Conservation (phyloP, 1,139 yeast species). For the Taiozyma sp. region DNA sequence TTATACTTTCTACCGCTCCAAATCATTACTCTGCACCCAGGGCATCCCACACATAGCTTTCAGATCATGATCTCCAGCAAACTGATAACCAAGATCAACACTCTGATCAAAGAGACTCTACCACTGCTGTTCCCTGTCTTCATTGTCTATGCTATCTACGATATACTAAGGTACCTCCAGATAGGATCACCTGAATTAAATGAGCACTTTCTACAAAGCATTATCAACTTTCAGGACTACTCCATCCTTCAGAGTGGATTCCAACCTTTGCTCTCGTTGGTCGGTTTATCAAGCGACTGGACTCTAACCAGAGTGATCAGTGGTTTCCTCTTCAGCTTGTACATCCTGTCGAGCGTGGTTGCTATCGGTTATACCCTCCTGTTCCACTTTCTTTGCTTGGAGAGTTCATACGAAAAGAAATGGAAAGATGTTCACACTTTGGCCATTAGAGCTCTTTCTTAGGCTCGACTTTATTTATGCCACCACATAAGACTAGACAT, state of each 20-base stretch:
- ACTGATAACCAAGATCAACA: slow-evolving; percentile 5
- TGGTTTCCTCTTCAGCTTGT: slow-evolving; percentile 2
- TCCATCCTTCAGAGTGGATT: slow-evolving; percentile 15
- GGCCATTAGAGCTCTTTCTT: neutral
- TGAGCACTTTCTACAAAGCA: slow-evolving; percentile 13
- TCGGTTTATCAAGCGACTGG: neutral
- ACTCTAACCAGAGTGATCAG: slow-evolving; percentile 1
- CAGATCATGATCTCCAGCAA: neutral
- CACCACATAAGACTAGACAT: neutral
- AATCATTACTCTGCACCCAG: neutral
- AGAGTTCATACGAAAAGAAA: slow-evolving; percentile 17
- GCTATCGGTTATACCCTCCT: slow-evolving; percentile 13
- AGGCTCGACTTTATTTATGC: neutral
- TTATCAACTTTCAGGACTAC: slow-evolving; percentile 11
- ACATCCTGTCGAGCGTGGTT: slow-evolving; percentile 6
- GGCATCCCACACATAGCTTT: neutral
- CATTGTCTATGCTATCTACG: slow-evolving; percentile 15
- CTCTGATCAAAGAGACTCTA: slow-evolving; percentile 11
- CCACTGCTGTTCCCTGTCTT: slow-evolving; percentile 16
- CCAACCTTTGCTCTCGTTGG: slow-evolving; percentile 7
- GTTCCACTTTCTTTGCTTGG: slow-evolving; percentile 14
- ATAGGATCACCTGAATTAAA: neutral
- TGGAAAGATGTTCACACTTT: slow-evolving; percentile 12
- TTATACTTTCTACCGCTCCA: too few species aligned
- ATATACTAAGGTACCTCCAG: slow-evolving; percentile 7